Evolutionary conservation across 352 stramenopile species (phyloP).

Genomic region (Aphanomyces stellatus): DNA sequence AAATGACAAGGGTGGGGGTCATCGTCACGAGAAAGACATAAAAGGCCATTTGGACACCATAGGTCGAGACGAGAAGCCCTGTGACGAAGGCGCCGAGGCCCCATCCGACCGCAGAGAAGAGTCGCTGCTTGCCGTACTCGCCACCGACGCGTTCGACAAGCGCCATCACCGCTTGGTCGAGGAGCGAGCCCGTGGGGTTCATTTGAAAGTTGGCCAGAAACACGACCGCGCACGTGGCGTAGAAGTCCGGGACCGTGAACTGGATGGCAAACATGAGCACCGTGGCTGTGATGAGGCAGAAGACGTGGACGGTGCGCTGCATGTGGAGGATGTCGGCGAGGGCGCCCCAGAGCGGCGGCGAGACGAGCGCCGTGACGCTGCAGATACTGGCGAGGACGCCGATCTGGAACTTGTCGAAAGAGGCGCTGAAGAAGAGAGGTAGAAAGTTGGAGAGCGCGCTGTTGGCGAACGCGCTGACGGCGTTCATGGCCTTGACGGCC

Average conservation of each 20-base stretch:
- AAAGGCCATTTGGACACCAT: constrained; percentile 66
- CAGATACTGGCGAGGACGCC: constrained; percentile 61
- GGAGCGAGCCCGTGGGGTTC: constrained; percentile 48
- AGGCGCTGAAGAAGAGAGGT: constrained; percentile 26
- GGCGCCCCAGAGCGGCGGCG: constrained; percentile 62
- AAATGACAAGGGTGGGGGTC: background rate
- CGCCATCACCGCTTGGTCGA: constrained; percentile 58
- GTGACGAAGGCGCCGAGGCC: constrained; percentile 54
- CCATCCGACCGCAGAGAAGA: constrained; percentile 61
- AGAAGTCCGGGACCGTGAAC: constrained; percentile 47
- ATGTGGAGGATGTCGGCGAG: constrained; percentile 55
- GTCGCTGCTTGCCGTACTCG: constrained; percentile 68
- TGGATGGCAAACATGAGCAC: constrained; percentile 56
- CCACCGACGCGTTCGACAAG: constrained; percentile 49
- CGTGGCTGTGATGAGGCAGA: constrained; percentile 46
- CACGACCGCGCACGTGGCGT: constrained; percentile 60
- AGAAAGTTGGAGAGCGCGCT: constrained; percentile 70
- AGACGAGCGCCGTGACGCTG: constrained; percentile 51
- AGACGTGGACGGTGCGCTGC: constrained; percentile 53
- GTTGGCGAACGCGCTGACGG: constrained; percentile 46
- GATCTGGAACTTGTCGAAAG: constrained; percentile 71
- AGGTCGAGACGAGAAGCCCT: constrained; percentile 43
- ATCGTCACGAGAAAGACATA: constrained; percentile 27
- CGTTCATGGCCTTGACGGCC: constrained; percentile 75
- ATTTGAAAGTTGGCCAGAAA: constrained; percentile 69